phyloP scores from a whole-genome alignment of 768 basidiomycete genomes.

The Amanita subjunquillea region DNA sequence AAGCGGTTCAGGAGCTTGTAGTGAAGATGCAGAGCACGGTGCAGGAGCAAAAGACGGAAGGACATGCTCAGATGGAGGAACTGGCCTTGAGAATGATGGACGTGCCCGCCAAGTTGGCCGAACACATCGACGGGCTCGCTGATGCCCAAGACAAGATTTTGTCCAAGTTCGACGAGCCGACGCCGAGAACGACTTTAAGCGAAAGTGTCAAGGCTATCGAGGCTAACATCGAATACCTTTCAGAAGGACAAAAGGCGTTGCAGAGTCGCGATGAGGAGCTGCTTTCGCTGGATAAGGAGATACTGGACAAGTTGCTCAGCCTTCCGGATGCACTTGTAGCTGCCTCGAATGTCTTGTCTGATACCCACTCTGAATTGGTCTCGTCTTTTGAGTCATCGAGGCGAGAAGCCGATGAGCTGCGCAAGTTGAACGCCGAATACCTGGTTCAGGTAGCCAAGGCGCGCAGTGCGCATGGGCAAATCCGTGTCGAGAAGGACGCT shows the following conservation, averaged over 20 bases:
- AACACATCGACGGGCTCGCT: background rate
- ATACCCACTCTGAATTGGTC: constrained; percentile 51
- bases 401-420: constrained; percentile 62
- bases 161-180: constrained; percentile 16
- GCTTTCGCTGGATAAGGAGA: constrained; percentile 37
- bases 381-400: constrained; percentile 45
- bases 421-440: constrained; percentile 54
- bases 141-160: constrained; percentile 23
- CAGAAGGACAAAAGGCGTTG: constrained; percentile 38
- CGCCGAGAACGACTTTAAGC: constrained; percentile 22
- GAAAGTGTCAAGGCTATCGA: constrained; percentile 36
- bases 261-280: constrained; percentile 38
- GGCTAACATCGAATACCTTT: constrained; percentile 26
- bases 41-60: background rate
- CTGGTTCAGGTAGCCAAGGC: constrained; percentile 71
- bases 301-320: constrained; percentile 40
- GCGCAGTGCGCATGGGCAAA: constrained; percentile 65
- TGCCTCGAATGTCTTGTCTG: constrained; percentile 45
- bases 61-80: background rate
- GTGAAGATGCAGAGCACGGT: constrained; percentile 7
- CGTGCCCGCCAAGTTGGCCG: constrained; percentile 4
- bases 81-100: background rate
- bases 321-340: constrained; percentile 52
- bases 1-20: constrained; percentile 26
- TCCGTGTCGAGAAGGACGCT: constrained; percentile 75